Evolutionary conservation across 1,284 basidiomycete species (phyloP).

Genomic region (Leccinum subrobustum): DNA sequence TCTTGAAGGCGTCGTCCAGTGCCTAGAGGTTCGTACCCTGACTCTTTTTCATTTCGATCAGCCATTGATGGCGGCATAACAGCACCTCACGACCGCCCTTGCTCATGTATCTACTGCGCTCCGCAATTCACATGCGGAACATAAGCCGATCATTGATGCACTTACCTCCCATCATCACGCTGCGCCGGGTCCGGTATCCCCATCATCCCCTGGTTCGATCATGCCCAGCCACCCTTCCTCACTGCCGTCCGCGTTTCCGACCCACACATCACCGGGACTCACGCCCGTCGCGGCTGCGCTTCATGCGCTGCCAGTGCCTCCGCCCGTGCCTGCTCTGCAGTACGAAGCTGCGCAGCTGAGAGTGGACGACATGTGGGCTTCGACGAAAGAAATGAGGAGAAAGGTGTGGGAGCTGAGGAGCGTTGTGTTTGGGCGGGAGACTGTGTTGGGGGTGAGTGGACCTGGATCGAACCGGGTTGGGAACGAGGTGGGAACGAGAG

Average conservation of each 20-base stretch:
- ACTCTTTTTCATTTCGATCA: slow-evolving; percentile 5
- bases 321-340: slow-evolving; percentile 60
- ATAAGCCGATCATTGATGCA: slow-evolving; percentile 44
- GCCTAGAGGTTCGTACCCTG: slow-evolving; percentile 34
- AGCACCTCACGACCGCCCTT: slow-evolving; percentile 54
- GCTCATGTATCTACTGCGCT: slow-evolving; percentile 53
- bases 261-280: slow-evolving; percentile 3
- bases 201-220: neutral
- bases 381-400: slow-evolving; percentile 56
- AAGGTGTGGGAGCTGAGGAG: slow-evolving; percentile 62
- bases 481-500: slow-evolving; percentile 24
- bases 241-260: slow-evolving; percentile 1
- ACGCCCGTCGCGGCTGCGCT: slow-evolving; percentile 25
- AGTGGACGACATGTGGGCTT: slow-evolving; percentile 63
- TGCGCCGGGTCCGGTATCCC: neutral
- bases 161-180: slow-evolving; percentile 39
- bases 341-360: slow-evolving; percentile 72
- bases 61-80: slow-evolving; percentile 3
- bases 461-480: slow-evolving; percentile 38
- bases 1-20: slow-evolving; percentile 43
- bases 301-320: slow-evolving; percentile 24
- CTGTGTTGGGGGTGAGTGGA: slow-evolving; percentile 1
- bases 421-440: slow-evolving; percentile 33
- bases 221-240: slow-evolving; percentile 3
- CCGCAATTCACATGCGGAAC: slow-evolving; percentile 53